Percentiles rank a stretch among this genome's conserved stretches.
These are phyloP conservation scores for Termitomyces sp. DNA, from an alignment of 768 basidiomycete genomes.

Conservation along the genomic window DNA sequence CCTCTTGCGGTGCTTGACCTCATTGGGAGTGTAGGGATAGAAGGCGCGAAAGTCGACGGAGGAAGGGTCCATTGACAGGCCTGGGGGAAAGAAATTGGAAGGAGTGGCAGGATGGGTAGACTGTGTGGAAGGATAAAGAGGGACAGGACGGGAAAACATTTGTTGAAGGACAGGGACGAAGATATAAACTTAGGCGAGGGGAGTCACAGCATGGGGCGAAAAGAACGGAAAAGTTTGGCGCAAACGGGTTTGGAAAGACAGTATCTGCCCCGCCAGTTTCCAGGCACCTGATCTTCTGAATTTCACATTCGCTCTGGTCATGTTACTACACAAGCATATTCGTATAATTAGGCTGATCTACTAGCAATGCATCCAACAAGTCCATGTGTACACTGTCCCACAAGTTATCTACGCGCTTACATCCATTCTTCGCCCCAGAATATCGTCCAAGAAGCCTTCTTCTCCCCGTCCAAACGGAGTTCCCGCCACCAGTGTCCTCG, in stretches of 20 bases:
- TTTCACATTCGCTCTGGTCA: constrained; percentile 7
- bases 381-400: neutral
- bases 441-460: constrained; percentile 58
- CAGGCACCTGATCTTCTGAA: constrained; percentile 17
- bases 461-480: constrained; percentile 59
- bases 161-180: constrained; percentile 14
- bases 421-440: constrained; percentile 42
- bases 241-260: constrained; percentile 11
- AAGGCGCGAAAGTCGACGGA: constrained; percentile 78
- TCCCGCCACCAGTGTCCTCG: constrained; percentile 41
- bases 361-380: neutral
- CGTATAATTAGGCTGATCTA: neutral
- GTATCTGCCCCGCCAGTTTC: constrained; percentile 19
- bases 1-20: constrained; percentile 91
- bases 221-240: constrained; percentile 18
- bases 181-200: constrained; percentile 12
- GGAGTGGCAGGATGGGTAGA: constrained; percentile 10
- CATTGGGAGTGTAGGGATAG: constrained; percentile 84
- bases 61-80: constrained; percentile 49
- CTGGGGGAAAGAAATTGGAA: constrained; percentile 21
- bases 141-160: constrained; percentile 21
- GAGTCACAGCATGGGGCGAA: constrained; percentile 20
- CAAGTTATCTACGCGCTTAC: constrained; percentile 23
- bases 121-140: constrained; percentile 13
- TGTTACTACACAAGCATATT: neutral